These are phyloP conservation scores for Aspergillus flavus DNA, from an alignment of 2,329 filamentous ascomycete genomes.

Conservation along the genomic window DNA sequence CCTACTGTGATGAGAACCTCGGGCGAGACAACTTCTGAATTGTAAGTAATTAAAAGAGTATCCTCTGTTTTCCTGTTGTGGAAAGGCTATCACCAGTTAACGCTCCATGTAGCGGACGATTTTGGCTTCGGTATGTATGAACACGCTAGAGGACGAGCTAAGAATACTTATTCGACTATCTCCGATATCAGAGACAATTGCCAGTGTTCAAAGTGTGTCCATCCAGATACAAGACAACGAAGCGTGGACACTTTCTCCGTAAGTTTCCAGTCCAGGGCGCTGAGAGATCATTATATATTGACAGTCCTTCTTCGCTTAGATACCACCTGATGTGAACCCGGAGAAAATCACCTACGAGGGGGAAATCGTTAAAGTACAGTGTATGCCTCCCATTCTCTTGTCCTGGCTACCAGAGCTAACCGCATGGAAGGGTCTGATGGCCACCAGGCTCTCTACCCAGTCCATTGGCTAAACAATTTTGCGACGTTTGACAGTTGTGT, in stretches of 20 bases:
- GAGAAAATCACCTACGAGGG: slow-evolving; percentile 33
- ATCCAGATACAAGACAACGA: slow-evolving; percentile 70
- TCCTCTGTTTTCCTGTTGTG: not conserved
- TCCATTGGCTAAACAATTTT: slow-evolving; percentile 62
- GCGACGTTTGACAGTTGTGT: slow-evolving; percentile 32
- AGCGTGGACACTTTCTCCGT: slow-evolving; percentile 70
- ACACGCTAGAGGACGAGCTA: not conserved
- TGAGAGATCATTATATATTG: not conserved
- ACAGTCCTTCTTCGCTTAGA: slow-evolving; percentile 38
- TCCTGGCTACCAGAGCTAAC: slow-evolving; percentile 12
- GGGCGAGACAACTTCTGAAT: not conserved
- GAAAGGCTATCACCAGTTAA: slow-evolving; percentile 4
- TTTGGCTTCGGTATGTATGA: slow-evolving; percentile 21
- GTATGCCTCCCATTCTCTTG: slow-evolving; percentile 41
- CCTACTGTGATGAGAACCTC: not conserved
- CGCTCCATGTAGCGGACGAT: slow-evolving; percentile 13
- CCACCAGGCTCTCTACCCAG: slow-evolving; percentile 70
- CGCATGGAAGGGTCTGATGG: slow-evolving; percentile 62
- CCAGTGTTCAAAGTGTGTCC: slow-evolving; percentile 67
- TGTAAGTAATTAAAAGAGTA: not conserved
- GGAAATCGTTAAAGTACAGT: slow-evolving; percentile 52
- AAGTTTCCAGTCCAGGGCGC: not conserved
- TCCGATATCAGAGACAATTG: slow-evolving; percentile 67
- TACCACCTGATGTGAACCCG: slow-evolving; percentile 49
- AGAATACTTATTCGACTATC: not conserved